Conservation (phyloP, 1,139 yeast species). For the Blastobotrys raffinosifermentans region DNA sequence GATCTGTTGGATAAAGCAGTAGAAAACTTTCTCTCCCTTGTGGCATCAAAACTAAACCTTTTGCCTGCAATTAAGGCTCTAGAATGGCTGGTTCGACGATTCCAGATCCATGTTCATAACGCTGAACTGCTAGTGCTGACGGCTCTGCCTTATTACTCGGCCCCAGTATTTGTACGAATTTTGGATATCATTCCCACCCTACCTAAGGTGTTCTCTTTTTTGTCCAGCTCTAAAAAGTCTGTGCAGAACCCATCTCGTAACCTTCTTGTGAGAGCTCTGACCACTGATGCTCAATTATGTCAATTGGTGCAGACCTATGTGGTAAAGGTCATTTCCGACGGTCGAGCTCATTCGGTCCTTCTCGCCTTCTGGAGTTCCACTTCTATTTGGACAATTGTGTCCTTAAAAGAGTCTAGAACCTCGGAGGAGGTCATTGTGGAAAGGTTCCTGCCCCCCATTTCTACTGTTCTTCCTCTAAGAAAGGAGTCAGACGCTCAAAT, state of each 20-base stretch:
- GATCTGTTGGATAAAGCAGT: constrained; percentile 69
- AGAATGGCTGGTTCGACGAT: constrained; percentile 94
- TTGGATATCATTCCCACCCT: constrained; percentile 60
- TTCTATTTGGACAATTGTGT: constrained; percentile 60
- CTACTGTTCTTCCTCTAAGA: constrained; percentile 28
- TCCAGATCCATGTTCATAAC: constrained; percentile 68
- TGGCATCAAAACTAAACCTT: constrained; percentile 70
- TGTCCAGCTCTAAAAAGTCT: constrained; percentile 60
- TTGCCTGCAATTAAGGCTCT: constrained; percentile 75
- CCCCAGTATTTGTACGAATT: constrained; percentile 67
- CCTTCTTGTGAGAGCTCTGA: constrained; percentile 64
- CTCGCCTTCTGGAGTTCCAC: constrained; percentile 73
- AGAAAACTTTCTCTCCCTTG: constrained; percentile 62
- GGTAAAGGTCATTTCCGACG: constrained; percentile 41
- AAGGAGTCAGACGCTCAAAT: constrained; percentile 60
- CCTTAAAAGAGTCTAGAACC: constrained; percentile 36
- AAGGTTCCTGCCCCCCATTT: constrained; percentile 43
- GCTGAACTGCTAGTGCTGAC: constrained; percentile 66
- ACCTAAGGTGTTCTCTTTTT: constrained; percentile 73
- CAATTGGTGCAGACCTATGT: constrained; percentile 59
- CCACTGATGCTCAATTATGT: constrained; percentile 60
- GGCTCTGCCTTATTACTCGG: constrained; percentile 69
- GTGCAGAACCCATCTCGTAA: constrained; percentile 60
- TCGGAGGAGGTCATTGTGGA: constrained; percentile 35
- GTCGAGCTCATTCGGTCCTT: constrained; percentile 51